Conservation (phyloP, 768 basidiomycete species). For the Rhizopogon sp. region DNA sequence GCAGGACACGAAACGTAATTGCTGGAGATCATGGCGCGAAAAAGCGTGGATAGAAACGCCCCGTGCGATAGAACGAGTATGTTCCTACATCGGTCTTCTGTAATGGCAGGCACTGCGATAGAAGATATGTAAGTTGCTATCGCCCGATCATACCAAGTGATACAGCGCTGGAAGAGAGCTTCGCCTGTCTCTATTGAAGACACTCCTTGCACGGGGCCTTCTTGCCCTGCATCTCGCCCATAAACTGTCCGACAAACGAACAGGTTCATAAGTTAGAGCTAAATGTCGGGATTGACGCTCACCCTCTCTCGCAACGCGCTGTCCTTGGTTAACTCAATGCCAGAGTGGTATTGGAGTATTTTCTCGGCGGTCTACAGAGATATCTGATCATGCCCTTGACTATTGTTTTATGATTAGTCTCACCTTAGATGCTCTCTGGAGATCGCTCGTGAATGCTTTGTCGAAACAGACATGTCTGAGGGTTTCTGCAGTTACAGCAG, state of each 20-base stretch:
- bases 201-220: conserved; percentile 8
- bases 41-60: conserved; percentile 52
- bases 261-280: neutral
- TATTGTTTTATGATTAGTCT: conserved; percentile 8
- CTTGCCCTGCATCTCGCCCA: conserved; percentile 60
- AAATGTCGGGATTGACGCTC: conserved; percentile 14
- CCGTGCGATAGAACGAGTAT: conserved; percentile 67
- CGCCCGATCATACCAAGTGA: conserved; percentile 56
- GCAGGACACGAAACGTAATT: conserved; percentile 32
- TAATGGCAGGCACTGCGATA: conserved; percentile 12
- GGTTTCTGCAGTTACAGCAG: conserved; percentile 46
- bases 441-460: conserved; percentile 66
- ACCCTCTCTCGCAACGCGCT: conserved; percentile 64
- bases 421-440: conserved; percentile 64
- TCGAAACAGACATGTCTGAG: conserved; percentile 53
- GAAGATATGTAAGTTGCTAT: conserved; percentile 32
- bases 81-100: conserved; percentile 25
- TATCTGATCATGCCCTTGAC: neutral
- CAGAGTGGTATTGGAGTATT: conserved; percentile 52
- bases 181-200: conserved; percentile 23
- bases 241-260: conserved; percentile 33
- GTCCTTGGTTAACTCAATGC: conserved; percentile 36
- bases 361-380: conserved; percentile 57
- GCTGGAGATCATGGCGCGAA: conserved; percentile 41
- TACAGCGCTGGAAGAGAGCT: conserved; percentile 43